Evolutionary conservation across 2,329 filamentous ascomycete genomes (phyloP), one percentile per base, ranked within the genome.

Genomic region (Clonostachys chloroleuca): DNA sequence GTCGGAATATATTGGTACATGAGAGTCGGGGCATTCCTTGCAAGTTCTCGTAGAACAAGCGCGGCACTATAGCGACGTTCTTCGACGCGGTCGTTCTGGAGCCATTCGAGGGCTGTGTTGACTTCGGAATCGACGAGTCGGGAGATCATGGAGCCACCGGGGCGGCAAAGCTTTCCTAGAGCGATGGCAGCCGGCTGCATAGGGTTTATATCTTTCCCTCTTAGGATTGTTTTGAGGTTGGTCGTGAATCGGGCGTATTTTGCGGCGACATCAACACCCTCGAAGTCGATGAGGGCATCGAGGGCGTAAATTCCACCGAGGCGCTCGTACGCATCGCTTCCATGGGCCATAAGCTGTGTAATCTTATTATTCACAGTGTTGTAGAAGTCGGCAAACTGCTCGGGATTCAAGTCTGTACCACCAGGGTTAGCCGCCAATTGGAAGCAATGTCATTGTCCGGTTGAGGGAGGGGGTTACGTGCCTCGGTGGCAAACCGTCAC

Each of bases 121-220:
- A 97, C 92, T 68, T 99, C 92, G 47, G 91, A 92, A 62, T 99
- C 94, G 48, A 99, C 94, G 47, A 99, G 75, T 66, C 97, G 92
- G 8, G 92, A 95, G 41, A 95, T 96, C 53, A 97, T 77, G 34
- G 94, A 92, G 50, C 94, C 94, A 52, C 94, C 94, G 1, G 94
- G 94, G 55, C 89, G 86, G 51, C 92, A 95, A 50, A 99, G 79
- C 62, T 92, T 89, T 42, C 94, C 94, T 30, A 99, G 77, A 5
- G 92, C 92, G 55, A 87, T 83, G 40, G 94, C 92, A 5, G 95
- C 94, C 12, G 89, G 84, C 48, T 95, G 83, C 86, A 99, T 92
- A 18, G 94, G 90, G 47, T 84, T 84, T 53, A 89, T 89, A 59
- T 99, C 94, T 63, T 92, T 95, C 52, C 92, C 92, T 58, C 92